Evolutionary conservation across 192 early-diverging fungal genomes (phyloP).

Genomic region (Phycomyces blakesleeanus): DNA sequence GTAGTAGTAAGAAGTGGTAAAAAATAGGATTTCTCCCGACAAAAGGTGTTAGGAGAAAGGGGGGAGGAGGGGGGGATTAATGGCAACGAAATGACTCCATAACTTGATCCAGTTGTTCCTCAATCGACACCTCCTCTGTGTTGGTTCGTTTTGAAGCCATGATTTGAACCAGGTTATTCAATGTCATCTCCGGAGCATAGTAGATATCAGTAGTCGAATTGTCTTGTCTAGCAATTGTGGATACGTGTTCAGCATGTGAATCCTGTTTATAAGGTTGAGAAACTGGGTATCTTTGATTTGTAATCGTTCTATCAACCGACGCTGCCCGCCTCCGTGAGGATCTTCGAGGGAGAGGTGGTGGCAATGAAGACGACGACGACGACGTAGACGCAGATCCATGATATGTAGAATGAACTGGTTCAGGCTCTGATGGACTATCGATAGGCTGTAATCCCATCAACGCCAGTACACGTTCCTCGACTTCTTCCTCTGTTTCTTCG

Average conservation of each 20-base stretch:
- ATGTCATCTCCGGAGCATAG: slow-evolving; percentile 12
- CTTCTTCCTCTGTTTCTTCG: slow-evolving; percentile 8
- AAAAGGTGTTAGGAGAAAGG: too few relatives aligned
- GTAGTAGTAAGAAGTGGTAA: neutral
- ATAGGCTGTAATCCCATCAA: slow-evolving; percentile 11
- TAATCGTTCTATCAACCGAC: neutral
- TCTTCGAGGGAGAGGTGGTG: slow-evolving; percentile 25
- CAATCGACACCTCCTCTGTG: neutral
- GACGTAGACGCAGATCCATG: neutral
- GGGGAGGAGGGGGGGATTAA: neutral
- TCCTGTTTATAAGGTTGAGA: slow-evolving; percentile 3
- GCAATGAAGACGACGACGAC: neutral
- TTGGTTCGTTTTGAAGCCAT: neutral
- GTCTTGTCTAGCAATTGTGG: neutral
- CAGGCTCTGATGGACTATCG: neutral
- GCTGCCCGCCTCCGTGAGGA: slow-evolving; percentile 19
- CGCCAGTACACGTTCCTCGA: slow-evolving; percentile 23
- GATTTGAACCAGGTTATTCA: slow-evolving; percentile 9
- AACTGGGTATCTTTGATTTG: slow-evolving; percentile 1
- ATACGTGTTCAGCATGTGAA: slow-evolving; percentile 18
- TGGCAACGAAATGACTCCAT: slow-evolving; percentile 1
- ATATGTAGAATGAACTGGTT: too few relatives aligned
- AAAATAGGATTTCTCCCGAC: too few relatives aligned
- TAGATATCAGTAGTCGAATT: slow-evolving; percentile 17
- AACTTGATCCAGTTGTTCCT: neutral